Base-by-base conservation (phyloP, 192 early-diverging fungal genomes). In the Coemansia sp. region DNA sequence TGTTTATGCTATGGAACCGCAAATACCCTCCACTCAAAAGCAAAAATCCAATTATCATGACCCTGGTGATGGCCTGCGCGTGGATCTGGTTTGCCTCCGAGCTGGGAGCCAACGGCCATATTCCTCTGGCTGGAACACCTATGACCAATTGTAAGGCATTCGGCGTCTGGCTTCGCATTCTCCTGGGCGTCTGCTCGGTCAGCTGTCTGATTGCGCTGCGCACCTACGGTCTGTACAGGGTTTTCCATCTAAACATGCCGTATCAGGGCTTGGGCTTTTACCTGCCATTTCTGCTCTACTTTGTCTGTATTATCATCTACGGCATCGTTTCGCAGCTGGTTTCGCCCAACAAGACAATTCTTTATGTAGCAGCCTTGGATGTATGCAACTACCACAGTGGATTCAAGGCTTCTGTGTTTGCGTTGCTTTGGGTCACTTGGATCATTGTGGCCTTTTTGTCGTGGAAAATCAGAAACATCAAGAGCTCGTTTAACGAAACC, bases 401-500 rank as follows among this genome's bases (percentile, higher is more conserved):
- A 1, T 70, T 70, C 78, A 76, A 77, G 64, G 72, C 59, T 17
- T 63, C 78, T 1, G 12, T 74, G 22, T 80, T 85, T 67, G 68
- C 61, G 18, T 43, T 77, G 11, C 38, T 85, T 5, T 81, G 79
- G 83, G 53, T 65, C 8, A 63, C 71, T 1, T 80, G 83, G 74
- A 33, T 73, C 1, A 3, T 72, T 1, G 65, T 85, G 1, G 74
- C 65, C 2, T 2, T 45, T 2, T 34, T 81, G 18, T 72, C 54
- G 53, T 81, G 79, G 79, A 68, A 64, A 15, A 81, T 81, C 53
- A 78, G 83, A 52, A 59, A 70, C 37, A 80, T 85, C 57, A 76
- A 76, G 58, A 77, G 74, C 70, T 76, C 77, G 20, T 85, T 85
- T 53, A 85, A 85, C 52, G 83, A 85, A 64, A 70, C 63, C 28